Percentiles rank a stretch among this genome's conserved stretches.
phyloP scores from a whole-genome alignment of 352 stramenopile species.

The Phytophthora meadii region DNA sequence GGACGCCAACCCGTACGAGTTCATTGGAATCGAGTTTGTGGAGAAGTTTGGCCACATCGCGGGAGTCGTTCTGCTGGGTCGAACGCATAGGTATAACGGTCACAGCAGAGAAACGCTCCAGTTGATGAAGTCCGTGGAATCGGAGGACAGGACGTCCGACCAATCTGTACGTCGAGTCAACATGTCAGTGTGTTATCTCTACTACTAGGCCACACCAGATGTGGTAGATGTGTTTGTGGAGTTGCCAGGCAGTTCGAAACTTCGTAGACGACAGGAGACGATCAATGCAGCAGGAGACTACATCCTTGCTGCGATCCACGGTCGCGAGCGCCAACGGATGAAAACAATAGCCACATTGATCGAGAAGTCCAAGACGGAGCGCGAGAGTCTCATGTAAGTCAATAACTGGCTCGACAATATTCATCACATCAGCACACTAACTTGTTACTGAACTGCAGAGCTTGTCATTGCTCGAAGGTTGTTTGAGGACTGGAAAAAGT shows the following conservation, averaged over 20 bases:
- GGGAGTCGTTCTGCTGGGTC: too few species aligned
- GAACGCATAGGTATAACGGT: too few species aligned
- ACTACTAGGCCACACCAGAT: conserved; percentile 48
- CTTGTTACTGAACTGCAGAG: conserved; percentile 29
- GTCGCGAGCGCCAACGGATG: conserved; percentile 58
- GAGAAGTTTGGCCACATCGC: too few species aligned
- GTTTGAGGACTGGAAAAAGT: conserved; percentile 56
- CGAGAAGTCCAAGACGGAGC: conserved; percentile 61
- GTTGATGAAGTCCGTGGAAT: too few species aligned
- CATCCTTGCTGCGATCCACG: conserved; percentile 52
- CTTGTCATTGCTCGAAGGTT: conserved; percentile 64
- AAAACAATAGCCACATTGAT: conserved; percentile 61
- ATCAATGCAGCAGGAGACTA: conserved; percentile 39
- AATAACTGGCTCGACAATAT: background rate
- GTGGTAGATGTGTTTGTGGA: conserved; percentile 68
- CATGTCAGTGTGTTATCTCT: conserved; percentile 73
- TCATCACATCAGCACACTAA: background rate
- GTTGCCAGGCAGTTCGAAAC: conserved; percentile 28
- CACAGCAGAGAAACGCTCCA: too few species aligned
- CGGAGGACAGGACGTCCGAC: too few species aligned
- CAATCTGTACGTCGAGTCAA: too few species aligned
- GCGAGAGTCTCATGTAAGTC: conserved; percentile 55
- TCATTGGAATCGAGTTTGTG: too few species aligned
- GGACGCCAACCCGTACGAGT: too few species aligned
- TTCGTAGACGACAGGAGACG: conserved; percentile 20